These are phyloP conservation scores for Aspergillus sp. DNA, from an alignment of 2,329 filamentous ascomycete genomes.

Conservation along the genomic window DNA sequence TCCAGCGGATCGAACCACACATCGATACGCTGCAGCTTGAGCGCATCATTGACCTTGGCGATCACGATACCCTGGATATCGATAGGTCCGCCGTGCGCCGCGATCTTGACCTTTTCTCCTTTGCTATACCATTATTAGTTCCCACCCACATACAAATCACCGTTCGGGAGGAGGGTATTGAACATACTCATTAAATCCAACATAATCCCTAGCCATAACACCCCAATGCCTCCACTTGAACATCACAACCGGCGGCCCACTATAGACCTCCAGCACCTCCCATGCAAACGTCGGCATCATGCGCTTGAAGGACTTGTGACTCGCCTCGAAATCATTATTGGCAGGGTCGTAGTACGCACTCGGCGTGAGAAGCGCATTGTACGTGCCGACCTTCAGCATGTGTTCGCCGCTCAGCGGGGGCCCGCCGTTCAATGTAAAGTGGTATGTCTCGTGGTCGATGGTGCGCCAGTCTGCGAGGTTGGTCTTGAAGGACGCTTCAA, in stretches of 20 bases:
- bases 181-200: slow-evolving; percentile 63
- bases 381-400: slow-evolving; percentile 69
- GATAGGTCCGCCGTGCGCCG: slow-evolving; percentile 62
- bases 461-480: slow-evolving; percentile 65
- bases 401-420: slow-evolving; percentile 59
- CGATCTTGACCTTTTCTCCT: slow-evolving; percentile 63
- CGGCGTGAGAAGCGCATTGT: slow-evolving; percentile 66
- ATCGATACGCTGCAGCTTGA: slow-evolving; percentile 61
- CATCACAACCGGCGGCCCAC: slow-evolving; percentile 62
- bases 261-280: slow-evolving; percentile 70
- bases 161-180: no score
- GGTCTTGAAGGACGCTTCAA: slow-evolving; percentile 69
- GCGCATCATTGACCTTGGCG: slow-evolving; percentile 61
- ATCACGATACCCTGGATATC: slow-evolving; percentile 66
- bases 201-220: slow-evolving; percentile 66
- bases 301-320: slow-evolving; percentile 70
- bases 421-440: slow-evolving; percentile 65
- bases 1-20: slow-evolving; percentile 68
- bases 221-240: slow-evolving; percentile 72
- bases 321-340: slow-evolving; percentile 62
- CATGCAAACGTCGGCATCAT: slow-evolving; percentile 75
- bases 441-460: slow-evolving; percentile 61
- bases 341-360: slow-evolving; percentile 66
- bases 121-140: slow-evolving; percentile 44
- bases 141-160: no score